Conservation (phyloP, 805 yeast genomes). For the Pachysolen tannophilus region DNA sequence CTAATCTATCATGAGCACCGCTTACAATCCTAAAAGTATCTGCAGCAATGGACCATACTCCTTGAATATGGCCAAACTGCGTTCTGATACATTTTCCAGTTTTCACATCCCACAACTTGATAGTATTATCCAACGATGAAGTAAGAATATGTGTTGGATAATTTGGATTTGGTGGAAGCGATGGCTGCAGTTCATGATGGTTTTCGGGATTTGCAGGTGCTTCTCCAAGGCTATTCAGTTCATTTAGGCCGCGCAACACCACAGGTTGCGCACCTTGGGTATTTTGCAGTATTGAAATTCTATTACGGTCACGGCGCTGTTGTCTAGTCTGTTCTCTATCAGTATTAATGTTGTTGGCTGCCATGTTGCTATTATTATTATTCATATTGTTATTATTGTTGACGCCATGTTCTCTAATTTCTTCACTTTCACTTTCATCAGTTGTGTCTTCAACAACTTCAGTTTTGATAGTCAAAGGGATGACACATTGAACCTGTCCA, state of each 20-base stretch:
- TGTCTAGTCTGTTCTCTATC: slow-evolving; percentile 9
- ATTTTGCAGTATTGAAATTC: too few relatives aligned
- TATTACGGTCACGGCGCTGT: too few relatives aligned
- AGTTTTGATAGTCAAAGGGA: slow-evolving; percentile 74
- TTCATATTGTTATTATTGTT: slow-evolving; percentile 14
- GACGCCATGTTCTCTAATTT: slow-evolving; percentile 11
- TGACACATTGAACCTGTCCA: slow-evolving; percentile 89
- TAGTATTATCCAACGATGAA: slow-evolving; percentile 86
- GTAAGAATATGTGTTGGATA: slow-evolving; percentile 82
- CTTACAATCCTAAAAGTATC: slow-evolving; percentile 91
- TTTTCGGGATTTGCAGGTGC: background rate
- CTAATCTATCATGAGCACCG: slow-evolving; percentile 88
- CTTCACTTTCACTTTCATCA: slow-evolving; percentile 26
- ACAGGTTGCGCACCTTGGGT: too few relatives aligned
- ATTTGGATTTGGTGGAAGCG: slow-evolving; percentile 16
- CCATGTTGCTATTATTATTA: slow-evolving; percentile 3
- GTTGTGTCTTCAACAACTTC: slow-evolving; percentile 41
- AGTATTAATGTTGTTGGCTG: slow-evolving; percentile 7
- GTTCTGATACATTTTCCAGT: slow-evolving; percentile 88
- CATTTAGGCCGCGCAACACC: too few relatives aligned
- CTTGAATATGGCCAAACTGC: slow-evolving; percentile 96
- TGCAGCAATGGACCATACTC: slow-evolving; percentile 95
- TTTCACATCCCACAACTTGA: slow-evolving; percentile 83
- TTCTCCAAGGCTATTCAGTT: too few relatives aligned
- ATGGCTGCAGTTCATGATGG: slow-evolving; percentile 1